Base-by-base conservation (phyloP, 106 monocot genomes). In the Agapanthus africanus region DNA sequence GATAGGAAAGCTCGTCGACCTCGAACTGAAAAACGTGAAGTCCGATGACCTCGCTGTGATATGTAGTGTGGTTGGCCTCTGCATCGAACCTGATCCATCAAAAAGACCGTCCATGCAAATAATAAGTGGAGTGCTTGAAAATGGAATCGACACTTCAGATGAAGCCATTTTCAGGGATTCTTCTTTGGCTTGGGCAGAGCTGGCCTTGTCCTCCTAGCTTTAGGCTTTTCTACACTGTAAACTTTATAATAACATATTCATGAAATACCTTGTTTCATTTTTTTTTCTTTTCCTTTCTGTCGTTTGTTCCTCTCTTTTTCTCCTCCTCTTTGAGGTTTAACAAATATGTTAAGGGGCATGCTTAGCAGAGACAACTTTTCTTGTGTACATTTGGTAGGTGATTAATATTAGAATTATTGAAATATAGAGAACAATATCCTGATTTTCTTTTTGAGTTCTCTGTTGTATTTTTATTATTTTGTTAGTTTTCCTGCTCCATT, bases 31-130 rank as follows among this genome's bases (percentile, higher is more conserved):
- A 35, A 77, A 83, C 66, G 86, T 92, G 60, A 90, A 79, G 54
- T 62, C 67, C 0, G 77, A 90, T 30, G 87, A 93, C 19, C 80
- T 99, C 2, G 74, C 70, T 9, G 77, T 85, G 11, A 57, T 93
- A 51, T 92, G 87, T 67, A 77, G 77, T 62, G 87, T 79, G 14
- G 81, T 85, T 54, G 72, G 77, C 49, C 83, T 90, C 14, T 99
- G 89, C 73, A 61, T 90, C 30, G 87, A 90, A 64, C 82, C 93
- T 15, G 84, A 99, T 35, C 83, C 87, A 4, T 75, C 75, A 3
- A 93, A 87, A 78, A 84, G 92, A 37, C 90, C 97, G 40, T 87
- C 93, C 21, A 99, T 99, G 93, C 85, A 87, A 76, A 81, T 79
- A 25, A 75, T 97, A 30, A 70, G 80, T 15, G 80, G 81, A 4